Evolutionary conservation across 352 stramenopile species (phyloP), one percentile per base, ranked within the genome.

Genomic region (Phytophthora melonis): DNA sequence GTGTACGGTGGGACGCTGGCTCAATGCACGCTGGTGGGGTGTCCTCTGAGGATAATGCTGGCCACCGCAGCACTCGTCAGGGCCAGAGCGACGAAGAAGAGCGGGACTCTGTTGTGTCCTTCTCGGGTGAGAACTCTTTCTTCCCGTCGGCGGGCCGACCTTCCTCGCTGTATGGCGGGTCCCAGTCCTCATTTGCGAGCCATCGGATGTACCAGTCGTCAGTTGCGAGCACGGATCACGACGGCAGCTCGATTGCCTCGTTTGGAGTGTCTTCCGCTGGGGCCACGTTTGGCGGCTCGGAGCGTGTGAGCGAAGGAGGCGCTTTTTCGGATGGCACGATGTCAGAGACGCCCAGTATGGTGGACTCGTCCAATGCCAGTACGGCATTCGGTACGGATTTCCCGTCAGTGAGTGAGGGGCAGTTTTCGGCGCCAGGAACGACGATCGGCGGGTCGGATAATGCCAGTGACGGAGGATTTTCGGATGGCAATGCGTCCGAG

Each of bases 351-450:
- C 80, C 86, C 18, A 95, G 88, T 30, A 83, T 90, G 27, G 79
- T 92, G 58, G 83, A 87, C 18, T 92, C 85, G 16, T 93, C 86
- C 6, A 95, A 89, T 71, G 86, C 83, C 8, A 90, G 88, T 58
- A 95, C 88, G 8, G 86, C 88, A 6, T 93, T 93, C 19, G 82
- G 87, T 8, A 93, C 87, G 0, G 86, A 95, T 74, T 90, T 90
- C 25, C 81, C 85, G 8, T 93, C 88, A 8, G 89, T 90, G 56
- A 93, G 85, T 41, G 88, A 95, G 49, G 86, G 84, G 0, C 85
- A 90, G 50, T 91, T 81, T 8, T 93, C 86, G 11, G 80, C 79
- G 9, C 83, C 86, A 55, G 86, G 86, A 16, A 89, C 84, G 19
- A 83, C 81, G 13, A 88, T 91, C 54, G 84, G 81, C 58, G 82